Evolutionary conservation across 768 basidiomycete genomes (phyloP), one percentile per base, ranked within the genome.

Genomic region (Serpula lacrymans): DNA sequence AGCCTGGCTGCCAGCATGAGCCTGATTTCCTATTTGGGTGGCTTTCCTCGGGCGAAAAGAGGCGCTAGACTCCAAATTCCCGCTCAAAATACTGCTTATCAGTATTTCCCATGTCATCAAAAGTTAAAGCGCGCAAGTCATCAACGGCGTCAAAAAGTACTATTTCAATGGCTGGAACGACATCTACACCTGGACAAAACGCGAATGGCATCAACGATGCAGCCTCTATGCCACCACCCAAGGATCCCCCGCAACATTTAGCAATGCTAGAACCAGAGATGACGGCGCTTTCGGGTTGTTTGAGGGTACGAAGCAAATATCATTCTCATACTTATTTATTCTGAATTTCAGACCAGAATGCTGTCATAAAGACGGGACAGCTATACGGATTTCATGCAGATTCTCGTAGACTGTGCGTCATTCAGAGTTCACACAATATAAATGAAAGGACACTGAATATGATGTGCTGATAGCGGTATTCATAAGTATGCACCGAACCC

Each of bases 311-410:
- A 46, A 7, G 20, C 16, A 26, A 12, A 26, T 7, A 34, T 31
- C 6, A 10, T n/a, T 12, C 4, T 28, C 10, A 29, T 46, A 21
- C 24, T 16, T 3, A 30, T 14, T 13, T 11, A 13, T 30, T 22
- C 34, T 49, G 14, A 54, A 22, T 16, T 23, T 30, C 21, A 23
- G 26, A 42, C 14, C 39, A 72, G 84, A 78, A 77, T 50, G 77
- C 79, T n/a, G 72, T 79, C 5, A 63, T 86, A 4, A 85, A 79
- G 58, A 81, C 84, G 2, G 84, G 76, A 5, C 78, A 88, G 52
- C 69, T 89, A 12, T 83, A 85, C 49, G 65, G 69, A 6, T 88
- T 85, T 54, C 81, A 85, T 52, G 69, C 75, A 1, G 82, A 87
- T 46, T 65, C 78, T 31, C 72, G 68, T 46, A 76, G 70, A 64